Evolutionary conservation across 345 rosid genomes (phyloP).

Genomic region (Citrus sp.): DNA sequence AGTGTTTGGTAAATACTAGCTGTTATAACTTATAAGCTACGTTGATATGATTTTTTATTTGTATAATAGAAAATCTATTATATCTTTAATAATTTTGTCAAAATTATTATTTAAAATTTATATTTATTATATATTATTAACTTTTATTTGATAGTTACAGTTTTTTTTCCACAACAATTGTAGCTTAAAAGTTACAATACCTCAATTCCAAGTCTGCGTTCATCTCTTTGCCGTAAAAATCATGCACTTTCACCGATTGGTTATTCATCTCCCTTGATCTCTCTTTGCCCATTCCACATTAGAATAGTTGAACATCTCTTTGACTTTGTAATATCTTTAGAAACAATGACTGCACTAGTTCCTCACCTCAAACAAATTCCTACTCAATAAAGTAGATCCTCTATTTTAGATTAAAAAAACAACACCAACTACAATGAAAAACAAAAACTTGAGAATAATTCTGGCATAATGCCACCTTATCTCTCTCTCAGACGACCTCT

Average conservation of each 20-base stretch:
- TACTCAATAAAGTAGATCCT: background rate
- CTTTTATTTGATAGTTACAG: too few species aligned
- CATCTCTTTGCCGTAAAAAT: background rate
- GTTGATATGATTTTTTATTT: too few species aligned
- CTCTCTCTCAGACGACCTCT: background rate
- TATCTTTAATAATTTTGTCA: too few species aligned
- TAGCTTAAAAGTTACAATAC: too few species aligned
- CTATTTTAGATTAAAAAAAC: background rate
- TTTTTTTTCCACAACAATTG: too few species aligned
- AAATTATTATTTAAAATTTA: too few species aligned
- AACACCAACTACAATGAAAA: background rate
- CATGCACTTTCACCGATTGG: background rate
- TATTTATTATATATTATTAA: too few species aligned
- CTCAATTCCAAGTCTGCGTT: too few species aligned
- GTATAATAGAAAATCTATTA: too few species aligned
- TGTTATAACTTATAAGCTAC: too few species aligned
- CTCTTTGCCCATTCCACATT: background rate
- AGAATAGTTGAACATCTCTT: background rate
- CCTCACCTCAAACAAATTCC: background rate
- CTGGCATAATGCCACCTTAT: background rate
- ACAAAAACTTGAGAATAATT: background rate
- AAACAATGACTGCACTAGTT: background rate
- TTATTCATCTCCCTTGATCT: background rate
- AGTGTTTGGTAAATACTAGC: too few species aligned
- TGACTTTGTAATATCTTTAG: background rate